Base-by-base conservation (phyloP, 345 rosid genomes). In the Conringia planisiliqua region DNA sequence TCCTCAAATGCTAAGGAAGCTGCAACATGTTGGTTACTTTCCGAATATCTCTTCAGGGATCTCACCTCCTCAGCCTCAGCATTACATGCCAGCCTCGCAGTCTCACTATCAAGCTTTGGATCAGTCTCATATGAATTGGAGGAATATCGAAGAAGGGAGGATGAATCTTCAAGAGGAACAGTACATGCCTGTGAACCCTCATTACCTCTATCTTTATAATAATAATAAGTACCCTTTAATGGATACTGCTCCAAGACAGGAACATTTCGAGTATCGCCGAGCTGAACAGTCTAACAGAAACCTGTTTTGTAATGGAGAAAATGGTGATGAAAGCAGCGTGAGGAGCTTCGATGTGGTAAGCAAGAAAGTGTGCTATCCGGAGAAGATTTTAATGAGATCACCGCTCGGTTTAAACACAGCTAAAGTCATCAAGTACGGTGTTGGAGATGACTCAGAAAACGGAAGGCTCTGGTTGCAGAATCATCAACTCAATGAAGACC, bases 381-480 rank as follows among this genome's bases (percentile, higher is more conserved):
- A 88, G 76, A 91, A 86, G 84, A 84, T 85, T 72, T 66, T 86
- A 22, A 83, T 86, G 75, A 86, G 93, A 84, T 78, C 90, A 5
- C 86, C 56, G 32, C 57, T 83, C 4, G 90, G 88, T 40, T 16
- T 71, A 69, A 82, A 79, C 84, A 77, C 82, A 0, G 72, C 80
- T 22, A 85, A 86, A 75, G 72, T 85, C 55, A 68, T 84, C 27
- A 91, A 81, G 65, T 82, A 83, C 35, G 83, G 88, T 13, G 77
- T 72, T 50, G 88, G 83, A 74, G 75, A 83, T 54, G 89, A 82
- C 39, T 58, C 82, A 18, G 74, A 79, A 43, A 78, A 79, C 51
- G 83, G 83, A 33, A 83, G 83, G 68, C 57, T 75, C 54, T 44
- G 80, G 74, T 47, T 85, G 33, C 85, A 85, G 71, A 81, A 83